Evolutionary conservation across 176 grass and related monocot species (phyloP), one percentile per base, ranked within the genome.

Genomic region (Pharus latifolius): DNA sequence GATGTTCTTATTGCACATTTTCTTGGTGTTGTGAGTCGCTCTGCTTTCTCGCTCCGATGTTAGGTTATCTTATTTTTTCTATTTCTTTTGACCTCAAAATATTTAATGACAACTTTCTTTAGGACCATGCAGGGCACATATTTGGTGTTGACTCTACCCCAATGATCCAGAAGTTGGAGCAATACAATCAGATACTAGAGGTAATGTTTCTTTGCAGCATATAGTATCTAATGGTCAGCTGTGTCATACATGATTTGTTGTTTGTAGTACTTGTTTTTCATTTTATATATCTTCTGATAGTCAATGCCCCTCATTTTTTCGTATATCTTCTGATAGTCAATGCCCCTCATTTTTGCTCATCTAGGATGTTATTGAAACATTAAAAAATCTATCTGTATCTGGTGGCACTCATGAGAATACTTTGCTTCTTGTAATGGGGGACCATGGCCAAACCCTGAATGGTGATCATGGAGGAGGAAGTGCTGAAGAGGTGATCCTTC

Each of bases 41-140:
- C 14, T 55, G 23, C 44, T 31, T 41, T 73, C n/a, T n/a, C 54
- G 63, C 13, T 48, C 56, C 23, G 47, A 2, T 12, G 1, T 41
- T 38, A 19, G 1, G 25, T 53, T 22, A 10, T 55, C 57, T 41
- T 33, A 27, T 59, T 64, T 72, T 12, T 65, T 48, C n/a, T 5
- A 63, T 73, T 46, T 27, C 4, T 65, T 31, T 72, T 63, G 41
- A 80, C 52, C 62, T 80, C 52, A 70, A 67, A 65, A 59, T 11
- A 67, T 77, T 76, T 85, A 74, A 74, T 60, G 56, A 63, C 84
- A 84, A 52, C 62, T 82, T 81, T 72, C 48, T 55, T 82, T 88
- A 98, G 95, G 95, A 98, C 73, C 95, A 98, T 93, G 90, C 95
- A 85, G 95, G 90, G 12, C 95, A 98, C 78, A 98, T 93, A 83